Base-by-base conservation (phyloP, 2,329 filamentous ascomycete genomes). In the Trichophyton equinum region DNA sequence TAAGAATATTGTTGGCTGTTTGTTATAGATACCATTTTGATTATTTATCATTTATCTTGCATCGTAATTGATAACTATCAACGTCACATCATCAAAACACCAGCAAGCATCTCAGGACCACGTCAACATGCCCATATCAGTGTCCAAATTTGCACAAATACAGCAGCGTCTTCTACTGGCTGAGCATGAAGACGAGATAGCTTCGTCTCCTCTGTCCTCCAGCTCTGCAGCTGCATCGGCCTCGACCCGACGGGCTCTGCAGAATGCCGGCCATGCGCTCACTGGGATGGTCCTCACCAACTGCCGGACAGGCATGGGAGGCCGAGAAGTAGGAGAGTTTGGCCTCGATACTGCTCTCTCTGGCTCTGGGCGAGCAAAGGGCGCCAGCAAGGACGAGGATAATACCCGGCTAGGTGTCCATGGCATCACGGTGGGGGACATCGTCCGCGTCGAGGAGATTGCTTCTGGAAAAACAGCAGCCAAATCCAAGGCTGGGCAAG, bases 261-360 rank as follows among this genome's bases (percentile, higher is more conserved):
- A 76, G 67, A 73, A 73, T 15, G 72, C 73, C 0, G 74, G 74
- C 9, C 70, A 75, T 63, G 74, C 74, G 0, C 59, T 76, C 2
- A 76, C 72, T 1, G 74, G 74, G 0, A 82, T 97, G 7, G 77
- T 82, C 36, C 77, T 95, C 38, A 78, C 81, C 9, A 86, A 87
- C 18, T 88, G 88, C 70, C 86, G 91, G 33, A 99, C 94, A 0
- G 94, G 94, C 0, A 79, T 96, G 42, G 94, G 91, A 15, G 94
- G 94, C n/a, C 88, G 90, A 65, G 90, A 89, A 0, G 87, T 99
- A 1, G 77, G 96, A 2, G 91, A 96, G 72, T 83, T 99, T 4
- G 78, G 76, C 1, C 73, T 76, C 1, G 92, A 96, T 68, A 75
- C 82, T n/a, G 88, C 90, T 0, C 81, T 86, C 1, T 53, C 57